Evolutionary conservation across 345 rosid species (phyloP), one percentile per base, ranked within the genome.

Genomic region (Brassica cretica): DNA sequence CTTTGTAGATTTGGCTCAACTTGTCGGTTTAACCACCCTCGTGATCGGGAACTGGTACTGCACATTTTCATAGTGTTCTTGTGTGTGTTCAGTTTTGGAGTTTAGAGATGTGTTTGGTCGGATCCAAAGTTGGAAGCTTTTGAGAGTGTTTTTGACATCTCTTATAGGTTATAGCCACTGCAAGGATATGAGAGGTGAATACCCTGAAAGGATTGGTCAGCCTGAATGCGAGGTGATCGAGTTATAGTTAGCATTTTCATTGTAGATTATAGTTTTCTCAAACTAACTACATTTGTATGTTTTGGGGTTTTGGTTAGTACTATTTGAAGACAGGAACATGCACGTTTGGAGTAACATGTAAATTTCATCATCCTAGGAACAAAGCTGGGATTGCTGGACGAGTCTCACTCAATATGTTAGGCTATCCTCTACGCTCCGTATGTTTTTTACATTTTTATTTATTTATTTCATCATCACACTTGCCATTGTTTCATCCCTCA

Each of bases 281-380:
- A 33, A 37, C 64, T 68, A 71, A 32, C 29, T 82, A 35, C 39
- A 63, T 80, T 67, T 67, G 67, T 78, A 37, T 77, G 25, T 65
- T 80, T 30, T 85, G 68, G 27, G 29, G 35, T 2, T 39, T 65
- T 75, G 59, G 0, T 5, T 89, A 96, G 99, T 93, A 90, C 86
- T 96, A 88, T 79, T 83, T 96, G 82, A 93, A 91, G 89, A 96
- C 98, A 44, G 99, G 99, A 81, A 93, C 94, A 16, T 96, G 99
- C 86, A 96, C 89, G 84, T 96, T 96, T 87, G 99, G 99, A 75
- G 96, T 93, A 75, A 96, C 99, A 73, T 96, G 99, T 91, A 96
- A 93, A 87, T 96, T 96, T 83, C 93, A 96, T 85, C 99, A 96
- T 84, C 99, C 99, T 41, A 90, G 87, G 84, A 92, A 91, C 76